Evolutionary conservation across 2,329 filamentous ascomycete genomes (phyloP).

Genomic region (Coniochaeta pulveracea): DNA sequence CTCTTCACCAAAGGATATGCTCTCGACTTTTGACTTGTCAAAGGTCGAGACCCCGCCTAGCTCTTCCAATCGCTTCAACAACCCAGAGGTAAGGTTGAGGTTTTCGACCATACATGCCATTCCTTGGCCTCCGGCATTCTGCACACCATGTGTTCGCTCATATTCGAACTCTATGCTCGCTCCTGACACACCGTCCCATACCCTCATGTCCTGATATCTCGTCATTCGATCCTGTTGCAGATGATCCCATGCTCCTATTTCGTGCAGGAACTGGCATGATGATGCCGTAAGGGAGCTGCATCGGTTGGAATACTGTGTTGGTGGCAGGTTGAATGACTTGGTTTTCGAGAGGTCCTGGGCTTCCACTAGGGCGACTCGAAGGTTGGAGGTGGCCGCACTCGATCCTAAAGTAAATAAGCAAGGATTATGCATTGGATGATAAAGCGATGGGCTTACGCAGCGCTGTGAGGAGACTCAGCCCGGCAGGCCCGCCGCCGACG

Average conservation of each 20-base stretch:
- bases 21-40: constrained; percentile 65
- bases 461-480: constrained; percentile 69
- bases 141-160: too few species aligned
- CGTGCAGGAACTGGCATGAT: constrained; percentile 71
- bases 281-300: constrained; percentile 90
- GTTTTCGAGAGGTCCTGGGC: constrained; percentile 69
- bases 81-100: constrained; percentile 69
- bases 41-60: constrained; percentile 60
- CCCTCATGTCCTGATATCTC: constrained; percentile 90
- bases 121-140: constrained; percentile 27
- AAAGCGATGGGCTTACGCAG: constrained; percentile 43
- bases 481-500: constrained; percentile 80
- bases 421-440: neutral
- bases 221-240: constrained; percentile 65
- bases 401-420: constrained; percentile 41
- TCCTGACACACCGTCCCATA: constrained; percentile 90
- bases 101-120: constrained; percentile 98
- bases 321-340: constrained; percentile 53
- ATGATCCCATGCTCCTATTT: constrained; percentile 77
- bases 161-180: constrained; percentile 85
- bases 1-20: constrained; percentile 65
- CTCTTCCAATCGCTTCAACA: constrained; percentile 61
- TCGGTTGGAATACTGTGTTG: constrained; percentile 74
- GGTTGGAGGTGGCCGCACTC: constrained; percentile 60
- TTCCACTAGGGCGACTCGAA: constrained; percentile 84